These are phyloP conservation scores for Linderina pennispora DNA, from an alignment of 192 early-diverging fungal species.

Conservation along the genomic window DNA sequence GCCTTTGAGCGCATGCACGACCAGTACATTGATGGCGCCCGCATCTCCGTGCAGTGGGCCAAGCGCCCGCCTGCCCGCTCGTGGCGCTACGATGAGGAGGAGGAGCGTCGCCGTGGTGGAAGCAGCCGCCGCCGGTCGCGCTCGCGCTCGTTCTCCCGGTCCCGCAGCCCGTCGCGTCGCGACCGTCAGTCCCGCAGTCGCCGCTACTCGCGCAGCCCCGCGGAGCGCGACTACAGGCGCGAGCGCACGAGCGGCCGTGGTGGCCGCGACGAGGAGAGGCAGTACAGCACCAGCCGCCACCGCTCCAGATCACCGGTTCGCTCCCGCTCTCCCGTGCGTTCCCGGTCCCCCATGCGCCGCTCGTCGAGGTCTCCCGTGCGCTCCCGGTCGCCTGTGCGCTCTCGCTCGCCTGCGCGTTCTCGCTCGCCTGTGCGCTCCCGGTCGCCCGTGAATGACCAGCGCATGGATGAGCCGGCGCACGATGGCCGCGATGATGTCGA, in stretches of 20 bases:
- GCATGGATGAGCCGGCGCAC: too few species aligned
- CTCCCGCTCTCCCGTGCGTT: conserved; percentile 19
- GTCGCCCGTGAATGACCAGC: too few species aligned
- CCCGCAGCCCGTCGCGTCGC: conserved; percentile 12
- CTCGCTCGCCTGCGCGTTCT: conserved; percentile 17
- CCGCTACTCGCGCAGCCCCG: conserved; percentile 10
- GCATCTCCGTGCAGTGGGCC: conserved; percentile 86
- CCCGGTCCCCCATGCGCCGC: not conserved
- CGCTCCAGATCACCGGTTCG: not conserved
- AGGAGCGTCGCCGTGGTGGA: conserved; percentile 25
- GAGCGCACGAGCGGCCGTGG: not conserved
- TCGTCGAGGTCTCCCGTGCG: conserved; percentile 3
- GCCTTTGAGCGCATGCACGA: conserved; percentile 93
- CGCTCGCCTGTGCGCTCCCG: not conserved
- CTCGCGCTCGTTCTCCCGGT: conserved; percentile 35
- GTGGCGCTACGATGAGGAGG: conserved; percentile 72
- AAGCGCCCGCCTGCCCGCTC: conserved; percentile 73
- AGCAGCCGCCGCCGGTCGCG: conserved; percentile 31
- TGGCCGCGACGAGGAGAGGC: conserved; percentile 1
- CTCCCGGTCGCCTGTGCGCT: conserved; percentile 1
- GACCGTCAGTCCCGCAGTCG: conserved; percentile 17
- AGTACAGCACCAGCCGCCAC: not conserved
- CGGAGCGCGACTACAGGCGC: conserved; percentile 1
- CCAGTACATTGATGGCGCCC: conserved; percentile 68
- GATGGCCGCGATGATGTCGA: too few species aligned